phyloP scores from a whole-genome alignment of 2,329 filamentous ascomycete genomes.

The Aureobasidium sp. region DNA sequence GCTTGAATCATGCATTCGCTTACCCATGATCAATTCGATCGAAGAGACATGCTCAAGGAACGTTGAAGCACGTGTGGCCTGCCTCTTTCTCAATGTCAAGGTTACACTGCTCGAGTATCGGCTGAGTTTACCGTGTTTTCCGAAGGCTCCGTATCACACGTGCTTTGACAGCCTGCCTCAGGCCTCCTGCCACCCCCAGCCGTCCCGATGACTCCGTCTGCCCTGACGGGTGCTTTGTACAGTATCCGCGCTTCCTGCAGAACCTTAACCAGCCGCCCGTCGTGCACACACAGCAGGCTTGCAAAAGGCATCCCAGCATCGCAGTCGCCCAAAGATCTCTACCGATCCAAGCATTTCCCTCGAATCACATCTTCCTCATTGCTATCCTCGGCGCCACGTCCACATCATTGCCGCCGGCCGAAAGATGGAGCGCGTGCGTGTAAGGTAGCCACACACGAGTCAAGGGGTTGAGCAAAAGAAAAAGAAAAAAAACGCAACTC shows the following conservation, averaged over 20 bases:
- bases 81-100: background rate
- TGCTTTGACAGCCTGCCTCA: background rate
- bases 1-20: background rate
- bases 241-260: background rate
- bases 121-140: background rate
- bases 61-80: background rate
- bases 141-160: background rate
- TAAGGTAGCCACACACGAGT: background rate
- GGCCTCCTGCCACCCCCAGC: background rate
- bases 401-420: background rate
- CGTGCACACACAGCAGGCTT: background rate
- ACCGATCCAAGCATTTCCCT: background rate
- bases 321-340: background rate
- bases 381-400: background rate
- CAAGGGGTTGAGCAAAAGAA: background rate
- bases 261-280: background rate
- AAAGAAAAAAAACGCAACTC: background rate
- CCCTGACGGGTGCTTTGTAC: background rate
- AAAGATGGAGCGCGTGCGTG: background rate
- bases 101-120: background rate
- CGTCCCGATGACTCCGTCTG: background rate
- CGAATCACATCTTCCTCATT: background rate
- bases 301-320: background rate
- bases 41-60: background rate
- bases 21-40: background rate